phyloP scores from a whole-genome alignment of 257 asterid genomes.

The Cordia subcordata region DNA sequence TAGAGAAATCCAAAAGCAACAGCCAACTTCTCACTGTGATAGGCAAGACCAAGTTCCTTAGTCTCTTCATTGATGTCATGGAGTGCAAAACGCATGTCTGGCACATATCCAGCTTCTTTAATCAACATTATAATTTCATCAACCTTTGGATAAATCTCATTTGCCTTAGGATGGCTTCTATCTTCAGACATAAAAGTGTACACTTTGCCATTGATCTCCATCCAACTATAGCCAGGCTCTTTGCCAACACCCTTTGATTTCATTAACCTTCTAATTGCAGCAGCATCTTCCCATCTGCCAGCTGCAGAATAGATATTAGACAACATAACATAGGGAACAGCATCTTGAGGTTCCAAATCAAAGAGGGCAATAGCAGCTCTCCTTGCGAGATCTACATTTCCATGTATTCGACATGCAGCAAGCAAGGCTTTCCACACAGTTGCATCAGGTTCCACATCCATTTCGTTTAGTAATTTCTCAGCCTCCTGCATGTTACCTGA shows the following conservation, averaged over 20 bases:
- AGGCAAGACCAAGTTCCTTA: conserved; percentile 43
- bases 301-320: conserved; percentile 62
- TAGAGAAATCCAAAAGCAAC: conserved; percentile 58
- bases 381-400: conserved; percentile 52
- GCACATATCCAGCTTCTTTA: conserved; percentile 61
- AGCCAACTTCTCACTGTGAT: conserved; percentile 82
- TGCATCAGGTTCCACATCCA: conserved; percentile 51
- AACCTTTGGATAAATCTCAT: conserved; percentile 41
- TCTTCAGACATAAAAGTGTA: conserved; percentile 58
- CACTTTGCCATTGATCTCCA: conserved; percentile 44
- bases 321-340: conserved; percentile 64
- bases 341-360: conserved; percentile 61
- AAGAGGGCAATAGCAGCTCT: conserved; percentile 54
- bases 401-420: conserved; percentile 64
- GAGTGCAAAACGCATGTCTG: conserved; percentile 56
- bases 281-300: conserved; percentile 74
- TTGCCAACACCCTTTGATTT: conserved; percentile 44
- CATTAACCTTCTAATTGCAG: conserved; percentile 53
- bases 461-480: conserved; percentile 41
- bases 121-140: conserved; percentile 40
- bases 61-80: conserved; percentile 73
- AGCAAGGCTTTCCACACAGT: conserved; percentile 80
- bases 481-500: conserved; percentile 73
- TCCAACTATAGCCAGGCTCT: conserved; percentile 79
- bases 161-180: conserved; percentile 40